Percentiles rank a stretch among this genome's conserved stretches.
phyloP scores from a whole-genome alignment of 805 yeast genomes.

The Candida dajiaensis region DNA sequence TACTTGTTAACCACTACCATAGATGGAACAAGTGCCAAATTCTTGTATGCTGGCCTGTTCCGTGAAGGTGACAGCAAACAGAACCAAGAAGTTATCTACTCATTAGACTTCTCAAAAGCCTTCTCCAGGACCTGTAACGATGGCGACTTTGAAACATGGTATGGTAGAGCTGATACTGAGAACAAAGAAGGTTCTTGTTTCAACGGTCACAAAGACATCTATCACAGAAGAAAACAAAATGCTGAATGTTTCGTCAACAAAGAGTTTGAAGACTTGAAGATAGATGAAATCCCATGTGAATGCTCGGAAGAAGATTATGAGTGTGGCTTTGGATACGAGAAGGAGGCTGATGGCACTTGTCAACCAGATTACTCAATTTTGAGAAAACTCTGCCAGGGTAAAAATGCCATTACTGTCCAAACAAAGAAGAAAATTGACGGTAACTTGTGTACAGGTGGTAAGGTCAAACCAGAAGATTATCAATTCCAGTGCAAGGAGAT shows the following conservation, averaged over 20 bases:
- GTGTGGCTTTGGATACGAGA: conserved; percentile 52
- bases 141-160: conserved; percentile 60
- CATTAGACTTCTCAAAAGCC: conserved; percentile 55
- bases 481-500: conserved; percentile 17
- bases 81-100: conserved; percentile 17
- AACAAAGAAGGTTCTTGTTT: conserved; percentile 43
- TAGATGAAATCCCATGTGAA: conserved; percentile 51
- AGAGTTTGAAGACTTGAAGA: conserved; percentile 31
- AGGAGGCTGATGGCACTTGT: conserved; percentile 41
- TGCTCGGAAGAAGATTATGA: conserved; percentile 66
- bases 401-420: conserved; percentile 13
- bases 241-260: conserved; percentile 52
- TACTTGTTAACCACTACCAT: conserved; percentile 46
- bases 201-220: conserved; percentile 62
- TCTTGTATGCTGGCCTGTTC: conserved; percentile 44
- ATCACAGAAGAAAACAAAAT: conserved; percentile 58
- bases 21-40: conserved; percentile 66
- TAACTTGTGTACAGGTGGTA: conserved; percentile 15
- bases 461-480: conserved; percentile 6
- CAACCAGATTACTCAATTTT: conserved; percentile 27
- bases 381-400: conserved; percentile 30
- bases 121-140: conserved; percentile 37
- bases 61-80: conserved; percentile 5
- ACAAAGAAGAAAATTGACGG: conserved; percentile 18
- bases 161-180: conserved; percentile 37